These are phyloP conservation scores for Rhypophila decipiens DNA, from an alignment of 495 filamentous ascomycete species.

Conservation along the genomic window DNA sequence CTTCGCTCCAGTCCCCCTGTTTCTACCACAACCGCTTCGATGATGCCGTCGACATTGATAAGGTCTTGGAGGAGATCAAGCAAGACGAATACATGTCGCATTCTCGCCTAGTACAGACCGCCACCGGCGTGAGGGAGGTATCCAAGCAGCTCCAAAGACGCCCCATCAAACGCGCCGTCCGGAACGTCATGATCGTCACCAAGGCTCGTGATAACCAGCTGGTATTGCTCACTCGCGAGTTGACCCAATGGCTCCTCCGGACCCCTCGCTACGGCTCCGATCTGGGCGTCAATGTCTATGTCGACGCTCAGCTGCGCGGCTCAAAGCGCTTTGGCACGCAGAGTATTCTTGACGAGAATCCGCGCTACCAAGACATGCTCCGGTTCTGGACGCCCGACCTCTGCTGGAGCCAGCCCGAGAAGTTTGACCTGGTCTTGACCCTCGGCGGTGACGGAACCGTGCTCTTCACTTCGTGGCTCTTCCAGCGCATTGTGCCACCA, in stretches of 20 bases:
- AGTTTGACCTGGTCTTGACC: conserved; percentile 87
- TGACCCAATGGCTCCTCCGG: conserved; percentile 77
- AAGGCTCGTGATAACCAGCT: conserved; percentile 90
- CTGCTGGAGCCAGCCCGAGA: conserved; percentile 82
- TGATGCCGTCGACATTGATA: conserved; percentile 89
- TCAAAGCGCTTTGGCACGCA: conserved; percentile 81
- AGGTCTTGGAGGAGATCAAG: conserved; percentile 87
- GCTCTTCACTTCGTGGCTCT: conserved; percentile 87
- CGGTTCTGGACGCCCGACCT: conserved; percentile 92
- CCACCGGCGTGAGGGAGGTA: conserved; percentile 88
- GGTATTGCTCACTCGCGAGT: conserved; percentile 75
- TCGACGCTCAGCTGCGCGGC: conserved; percentile 81
- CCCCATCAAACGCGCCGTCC: conserved; percentile 80
- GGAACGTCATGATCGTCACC: conserved; percentile 92
- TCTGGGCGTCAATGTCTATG: conserved; percentile 80
- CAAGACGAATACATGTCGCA: conserved; percentile 89
- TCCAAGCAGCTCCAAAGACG: conserved; percentile 86
- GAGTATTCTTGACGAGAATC: conserved; percentile 62
- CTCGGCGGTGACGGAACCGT: conserved; percentile 92
- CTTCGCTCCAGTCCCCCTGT: conserved; percentile 77
- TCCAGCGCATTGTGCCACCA: conserved; percentile 87
- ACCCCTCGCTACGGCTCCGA: conserved; percentile 78
- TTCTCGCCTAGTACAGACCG: conserved; percentile 87
- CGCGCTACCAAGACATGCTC: conserved; percentile 70
- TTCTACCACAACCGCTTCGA: conserved; percentile 97